These are phyloP conservation scores for Fusarium duplospermum DNA, from an alignment of 2,329 filamentous ascomycete species.

Conservation along the genomic window DNA sequence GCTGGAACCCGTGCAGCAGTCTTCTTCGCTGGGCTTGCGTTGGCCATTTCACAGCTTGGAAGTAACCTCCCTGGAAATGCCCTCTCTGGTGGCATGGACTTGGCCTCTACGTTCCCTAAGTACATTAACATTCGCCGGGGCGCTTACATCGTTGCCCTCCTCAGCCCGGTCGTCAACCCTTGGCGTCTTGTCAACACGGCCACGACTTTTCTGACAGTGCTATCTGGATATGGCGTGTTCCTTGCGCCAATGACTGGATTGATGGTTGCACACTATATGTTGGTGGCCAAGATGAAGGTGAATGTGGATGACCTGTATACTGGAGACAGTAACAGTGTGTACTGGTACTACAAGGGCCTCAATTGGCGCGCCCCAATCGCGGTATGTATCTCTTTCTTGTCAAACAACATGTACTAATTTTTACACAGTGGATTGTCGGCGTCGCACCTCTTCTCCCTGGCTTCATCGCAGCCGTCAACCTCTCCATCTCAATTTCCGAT, in stretches of 20 bases:
- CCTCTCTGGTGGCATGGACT: slow-evolving; percentile 53
- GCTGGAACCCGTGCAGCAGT: slow-evolving; percentile 50
- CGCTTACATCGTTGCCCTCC: slow-evolving; percentile 50
- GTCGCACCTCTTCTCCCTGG: slow-evolving; percentile 56
- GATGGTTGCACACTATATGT: slow-evolving; percentile 52
- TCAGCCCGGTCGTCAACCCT: slow-evolving; percentile 52
- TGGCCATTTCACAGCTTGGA: slow-evolving; percentile 52
- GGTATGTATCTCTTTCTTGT: slow-evolving; percentile 43
- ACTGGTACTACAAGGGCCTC: slow-evolving; percentile 55
- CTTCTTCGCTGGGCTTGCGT: slow-evolving; percentile 53
- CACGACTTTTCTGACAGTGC: slow-evolving; percentile 50
- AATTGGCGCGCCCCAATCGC: slow-evolving; percentile 56
- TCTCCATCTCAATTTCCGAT: slow-evolving; percentile 46
- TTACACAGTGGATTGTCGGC: slow-evolving; percentile 52
- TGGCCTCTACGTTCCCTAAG: slow-evolving; percentile 52
- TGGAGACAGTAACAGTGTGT: slow-evolving; percentile 47
- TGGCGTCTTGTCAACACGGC: slow-evolving; percentile 54
- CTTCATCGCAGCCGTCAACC: slow-evolving; percentile 55
- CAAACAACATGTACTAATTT: not conserved
- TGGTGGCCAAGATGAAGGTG: slow-evolving; percentile 50
- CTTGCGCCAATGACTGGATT: slow-evolving; percentile 55
- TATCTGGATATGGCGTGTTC: slow-evolving; percentile 53
- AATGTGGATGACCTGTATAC: slow-evolving; percentile 52
- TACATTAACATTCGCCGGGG: slow-evolving; percentile 54
- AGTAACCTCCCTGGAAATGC: slow-evolving; percentile 54